Conservation (phyloP, 331 rosid genomes). For the Quercus tomentella region DNA sequence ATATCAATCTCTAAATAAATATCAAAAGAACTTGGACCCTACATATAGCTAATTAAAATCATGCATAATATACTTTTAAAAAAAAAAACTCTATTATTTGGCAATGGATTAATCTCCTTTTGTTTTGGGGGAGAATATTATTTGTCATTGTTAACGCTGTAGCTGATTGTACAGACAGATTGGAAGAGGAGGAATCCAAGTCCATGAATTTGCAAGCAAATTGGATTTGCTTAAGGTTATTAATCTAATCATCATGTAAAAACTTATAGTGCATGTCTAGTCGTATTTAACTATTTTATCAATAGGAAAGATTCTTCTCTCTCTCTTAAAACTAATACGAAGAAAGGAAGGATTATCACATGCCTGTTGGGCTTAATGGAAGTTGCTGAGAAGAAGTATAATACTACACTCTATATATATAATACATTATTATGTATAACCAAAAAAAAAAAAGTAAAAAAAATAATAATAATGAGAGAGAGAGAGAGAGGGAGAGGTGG, state of each 20-base stretch:
- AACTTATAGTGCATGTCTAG: background rate
- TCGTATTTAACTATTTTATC: background rate
- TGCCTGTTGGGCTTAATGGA: background rate
- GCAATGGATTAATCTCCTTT: background rate
- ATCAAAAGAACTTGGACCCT: conserved; percentile 12
- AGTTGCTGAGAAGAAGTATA: background rate
- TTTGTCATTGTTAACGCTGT: background rate
- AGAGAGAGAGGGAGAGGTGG: conserved; percentile 4
- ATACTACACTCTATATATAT: background rate
- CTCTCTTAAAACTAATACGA: background rate
- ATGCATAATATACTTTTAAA: background rate
- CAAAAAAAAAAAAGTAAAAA: background rate
- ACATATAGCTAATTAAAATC: background rate
- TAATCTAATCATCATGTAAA: background rate
- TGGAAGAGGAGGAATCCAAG: background rate
- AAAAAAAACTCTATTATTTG: background rate
- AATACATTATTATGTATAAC: background rate
- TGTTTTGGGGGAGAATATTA: background rate
- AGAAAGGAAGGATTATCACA: conserved; percentile 6
- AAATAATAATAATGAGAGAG: background rate
- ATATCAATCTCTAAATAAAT: background rate
- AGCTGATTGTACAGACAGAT: background rate
- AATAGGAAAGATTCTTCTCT: background rate
- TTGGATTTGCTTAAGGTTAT: background rate
- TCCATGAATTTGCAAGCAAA: background rate